Base-by-base conservation (phyloP, 1,139 yeast species). In the Suhomyces terraborum region DNA sequence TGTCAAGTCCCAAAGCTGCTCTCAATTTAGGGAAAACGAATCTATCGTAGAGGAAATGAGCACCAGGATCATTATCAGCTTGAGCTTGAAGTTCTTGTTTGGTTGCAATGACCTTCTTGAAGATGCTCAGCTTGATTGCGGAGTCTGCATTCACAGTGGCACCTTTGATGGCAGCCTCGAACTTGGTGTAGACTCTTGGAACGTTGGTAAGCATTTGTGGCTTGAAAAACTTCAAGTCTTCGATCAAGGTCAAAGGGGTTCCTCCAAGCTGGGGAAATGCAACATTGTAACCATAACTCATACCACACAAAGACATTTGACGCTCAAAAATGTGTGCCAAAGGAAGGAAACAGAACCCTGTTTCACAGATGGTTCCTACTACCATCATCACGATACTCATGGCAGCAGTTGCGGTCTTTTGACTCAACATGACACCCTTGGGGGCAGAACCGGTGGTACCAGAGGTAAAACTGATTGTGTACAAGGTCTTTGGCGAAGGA, bases 401-500 rank as follows among this genome's bases (percentile, higher is more conserved):
- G 8, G 79, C 80, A 9, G 85, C 70, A n/a, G 76, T 68, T 2
- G 80, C 75, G 50, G 67, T 70, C 30, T 61, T 59, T 42, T 84
- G 88, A 6, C 78, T 67, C 50, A 84, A 64, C 24, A 78, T 75
- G n/a, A 82, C 91, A 35, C 91, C 91, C 59, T 84, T 84, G 13
- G 91, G 91, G 42, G 69, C 60, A 8, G 71, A 49, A 13, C 89
- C 89, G 4, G 91, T 83, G 18, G 91, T 82, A 24, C 91, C 91
- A 6, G 89, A 82, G 10, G 95, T 86, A 62, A 84, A 86, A 32
- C 85, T 80, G 47, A 86, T 80, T 36, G 91, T 82, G 51, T 80
- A 78, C 13, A 73, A 48, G 26, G 82, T 73, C 6, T 79, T 75
- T 1, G 82, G 75, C 0, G 55, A 59, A 12, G 89, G 86, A 6